Base-by-base conservation (phyloP, 495 filamentous ascomycete genomes). In the Penicillium robsamsonii region DNA sequence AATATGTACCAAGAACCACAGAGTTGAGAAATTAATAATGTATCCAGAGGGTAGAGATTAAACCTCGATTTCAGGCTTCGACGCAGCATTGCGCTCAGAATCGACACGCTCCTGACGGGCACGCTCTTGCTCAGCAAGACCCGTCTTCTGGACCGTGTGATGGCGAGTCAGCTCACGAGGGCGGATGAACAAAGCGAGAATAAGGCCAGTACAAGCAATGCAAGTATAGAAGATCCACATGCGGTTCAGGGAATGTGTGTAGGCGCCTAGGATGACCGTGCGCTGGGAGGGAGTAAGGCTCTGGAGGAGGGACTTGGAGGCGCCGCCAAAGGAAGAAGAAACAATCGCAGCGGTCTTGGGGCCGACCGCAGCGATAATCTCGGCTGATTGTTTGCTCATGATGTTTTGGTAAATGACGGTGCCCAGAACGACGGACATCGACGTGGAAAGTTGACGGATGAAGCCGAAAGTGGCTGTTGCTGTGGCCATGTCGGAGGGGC, bases 181-280 rank as follows among this genome's bases (percentile, higher is more conserved):
- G 0, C 73, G 71, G 20, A 91, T 75, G 15, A 85, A 77, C 6
- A 82, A 66, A 33, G 79, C 81, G 1, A 83, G 52, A 4, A 84
- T 22, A 17, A 89, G 65, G 0, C 82, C 86, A 0, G 83, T 35
- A 1, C 63, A 82, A 6, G 79, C 72, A 11, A 87, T 70, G 4
- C 68, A 77, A 0, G 81, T 78, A 47, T 86, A 90, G 59, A 75
- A 75, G 55, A 89, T 88, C 79, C 84, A 92, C 82, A 90, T 88
- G 35, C 78, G 82, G 46, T 71, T 76, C 53, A 91, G 60, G 25
- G 79, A 75, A 37, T 80, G 75, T 43, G 76, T 82, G 52, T 84
- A 89, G 0, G 82, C 83, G 0, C 59, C 56, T 5, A 79, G 72
- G 0, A 84, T 83, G 25, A 84, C 72, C 0, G 59, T 56, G 31